phyloP scores from a whole-genome alignment of 2,329 filamentous ascomycete genomes.

The Cladophialophora carrionii region DNA sequence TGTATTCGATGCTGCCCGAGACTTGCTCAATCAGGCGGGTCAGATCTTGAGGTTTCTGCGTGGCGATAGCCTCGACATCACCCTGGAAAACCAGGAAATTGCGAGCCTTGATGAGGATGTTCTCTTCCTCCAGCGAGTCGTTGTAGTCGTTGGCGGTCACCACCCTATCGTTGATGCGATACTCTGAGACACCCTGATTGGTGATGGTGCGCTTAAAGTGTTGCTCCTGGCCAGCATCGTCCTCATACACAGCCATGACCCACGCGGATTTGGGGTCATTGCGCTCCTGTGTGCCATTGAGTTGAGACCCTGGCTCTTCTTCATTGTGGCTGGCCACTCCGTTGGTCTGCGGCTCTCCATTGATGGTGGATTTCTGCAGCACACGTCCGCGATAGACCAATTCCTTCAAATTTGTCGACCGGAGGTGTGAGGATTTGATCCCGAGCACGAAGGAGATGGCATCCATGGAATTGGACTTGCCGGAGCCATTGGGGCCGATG shows the following conservation, averaged over 20 bases:
- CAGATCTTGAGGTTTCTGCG: constrained; percentile 89
- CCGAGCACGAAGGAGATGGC: constrained; percentile 98
- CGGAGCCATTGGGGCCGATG: constrained; percentile 98
- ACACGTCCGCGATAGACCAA: constrained; percentile 95
- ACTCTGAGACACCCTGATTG: constrained; percentile 84
- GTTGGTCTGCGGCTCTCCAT: constrained; percentile 70
- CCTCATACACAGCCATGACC: constrained; percentile 99
- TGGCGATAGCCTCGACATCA: constrained; percentile 94
- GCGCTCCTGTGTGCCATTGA: constrained; percentile 60
- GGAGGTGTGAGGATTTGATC: constrained; percentile 97
- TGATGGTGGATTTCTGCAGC: constrained; percentile 87
- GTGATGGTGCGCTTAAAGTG: constrained; percentile 96
- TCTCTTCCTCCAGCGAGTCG: constrained; percentile 85
- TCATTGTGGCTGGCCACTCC: constrained; percentile 66
- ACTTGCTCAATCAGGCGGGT: constrained; percentile 96
- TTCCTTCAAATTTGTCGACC: constrained; percentile 90
- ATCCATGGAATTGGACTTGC: constrained; percentile 99
- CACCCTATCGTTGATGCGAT: constrained; percentile 89
- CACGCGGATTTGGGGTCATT: constrained; percentile 91
- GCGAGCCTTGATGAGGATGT: constrained; percentile 95
- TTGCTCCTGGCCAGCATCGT: constrained; percentile 92
- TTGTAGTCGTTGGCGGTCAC: constrained; percentile 94
- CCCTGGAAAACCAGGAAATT: constrained; percentile 99
- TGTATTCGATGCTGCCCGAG: constrained; percentile 92
- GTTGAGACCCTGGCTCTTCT: constrained; percentile 63